phyloP scores from a whole-genome alignment of 108 stramenopile species.

The Schizochytrium sp. region DNA sequence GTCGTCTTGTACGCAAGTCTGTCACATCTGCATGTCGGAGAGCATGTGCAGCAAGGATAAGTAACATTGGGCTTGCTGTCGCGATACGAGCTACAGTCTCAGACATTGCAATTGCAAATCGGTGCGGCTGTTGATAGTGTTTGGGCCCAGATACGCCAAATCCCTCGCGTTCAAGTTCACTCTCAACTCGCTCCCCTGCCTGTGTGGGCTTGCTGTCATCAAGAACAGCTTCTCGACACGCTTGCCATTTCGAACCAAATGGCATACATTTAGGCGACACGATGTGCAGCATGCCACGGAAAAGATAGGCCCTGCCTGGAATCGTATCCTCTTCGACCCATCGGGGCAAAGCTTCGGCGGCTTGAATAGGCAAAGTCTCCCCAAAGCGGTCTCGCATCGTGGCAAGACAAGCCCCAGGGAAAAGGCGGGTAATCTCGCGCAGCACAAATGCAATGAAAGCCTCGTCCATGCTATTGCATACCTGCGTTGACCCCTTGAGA shows the following conservation, averaged over 20 bases:
- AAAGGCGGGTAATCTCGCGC: background rate
- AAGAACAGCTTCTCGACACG: background rate
- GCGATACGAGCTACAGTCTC: background rate
- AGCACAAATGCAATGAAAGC: conserved; percentile 22
- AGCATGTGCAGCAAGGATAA: background rate
- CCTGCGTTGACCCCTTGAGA: background rate
- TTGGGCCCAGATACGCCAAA: background rate
- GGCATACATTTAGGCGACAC: background rate
- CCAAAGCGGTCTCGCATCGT: background rate
- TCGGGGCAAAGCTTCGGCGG: conserved; percentile 14
- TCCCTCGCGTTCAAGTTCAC: background rate
- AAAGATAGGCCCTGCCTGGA: background rate
- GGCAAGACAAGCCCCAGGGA: background rate
- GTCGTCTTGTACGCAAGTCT: background rate
- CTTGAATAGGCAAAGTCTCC: background rate
- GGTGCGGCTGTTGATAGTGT: background rate
- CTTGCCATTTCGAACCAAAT: background rate
- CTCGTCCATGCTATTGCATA: conserved; percentile 23
- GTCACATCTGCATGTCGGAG: background rate
- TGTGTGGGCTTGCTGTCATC: background rate
- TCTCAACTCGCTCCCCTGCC: background rate
- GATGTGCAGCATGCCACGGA: conserved; percentile 3
- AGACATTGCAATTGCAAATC: background rate
- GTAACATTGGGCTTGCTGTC: background rate
- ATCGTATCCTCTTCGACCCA: conserved; percentile 23